phyloP scores from a whole-genome alignment of 2,329 filamentous ascomycete genomes.

The Dactylellina parvicollis region DNA sequence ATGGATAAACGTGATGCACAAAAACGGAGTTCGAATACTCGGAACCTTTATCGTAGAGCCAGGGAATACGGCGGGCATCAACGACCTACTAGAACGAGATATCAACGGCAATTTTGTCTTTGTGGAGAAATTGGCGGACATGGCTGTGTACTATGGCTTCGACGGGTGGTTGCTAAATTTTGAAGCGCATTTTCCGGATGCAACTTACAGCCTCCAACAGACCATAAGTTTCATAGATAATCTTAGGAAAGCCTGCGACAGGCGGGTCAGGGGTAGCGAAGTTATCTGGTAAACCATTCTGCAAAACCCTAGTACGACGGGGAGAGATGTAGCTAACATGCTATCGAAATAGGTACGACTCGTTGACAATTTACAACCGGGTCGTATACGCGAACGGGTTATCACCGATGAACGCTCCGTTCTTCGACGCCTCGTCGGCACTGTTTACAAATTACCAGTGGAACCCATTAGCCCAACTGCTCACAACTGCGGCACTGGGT shows the following conservation, averaged over 20 bases:
- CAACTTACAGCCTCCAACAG: constrained; percentile 58
- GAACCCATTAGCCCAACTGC: constrained; percentile 59
- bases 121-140: constrained; percentile 61
- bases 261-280: constrained; percentile 55
- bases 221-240: constrained; percentile 62
- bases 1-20: constrained; percentile 65
- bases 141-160: constrained; percentile 63
- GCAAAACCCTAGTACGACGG: background rate
- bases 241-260: constrained; percentile 59
- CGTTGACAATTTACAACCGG: constrained; percentile 62
- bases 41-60: constrained; percentile 64
- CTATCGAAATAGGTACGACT: constrained; percentile 62
- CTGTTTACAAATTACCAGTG: constrained; percentile 65
- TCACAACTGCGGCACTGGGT: constrained; percentile 57
- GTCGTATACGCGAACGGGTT: constrained; percentile 64
- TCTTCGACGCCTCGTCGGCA: constrained; percentile 61
- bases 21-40: constrained; percentile 63
- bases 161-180: constrained; percentile 66
- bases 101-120: constrained; percentile 60
- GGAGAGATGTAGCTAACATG: background rate
- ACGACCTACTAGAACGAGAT: constrained; percentile 58
- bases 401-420: constrained; percentile 61
- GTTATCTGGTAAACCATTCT: constrained; percentile 61
- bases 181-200: constrained; percentile 62
- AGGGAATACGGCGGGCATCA: constrained; percentile 50